A percentile compares a stretch with the other conserved stretches of the same genome.
phyloP scores from a whole-genome alignment of 225 moss, liverwort and hornwort genomes.

The Bryum argenteum region DNA sequence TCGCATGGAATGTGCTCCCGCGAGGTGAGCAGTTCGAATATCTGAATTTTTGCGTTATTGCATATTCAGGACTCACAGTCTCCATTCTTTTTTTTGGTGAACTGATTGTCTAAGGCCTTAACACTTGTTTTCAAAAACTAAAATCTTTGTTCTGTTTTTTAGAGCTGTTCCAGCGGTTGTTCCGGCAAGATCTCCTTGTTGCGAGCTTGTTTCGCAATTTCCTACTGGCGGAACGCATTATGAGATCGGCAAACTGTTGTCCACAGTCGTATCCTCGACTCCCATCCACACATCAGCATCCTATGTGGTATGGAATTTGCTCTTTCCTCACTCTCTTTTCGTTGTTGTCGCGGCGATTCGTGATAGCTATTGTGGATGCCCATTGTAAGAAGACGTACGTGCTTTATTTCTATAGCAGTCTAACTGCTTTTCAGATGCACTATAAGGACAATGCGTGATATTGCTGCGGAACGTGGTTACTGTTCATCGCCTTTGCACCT shows the following conservation, averaged over 20 bases:
- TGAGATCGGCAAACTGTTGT: conserved; percentile 93
- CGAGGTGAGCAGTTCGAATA: conserved; percentile 59
- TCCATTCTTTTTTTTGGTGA: not conserved
- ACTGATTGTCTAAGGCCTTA: conserved; percentile 1
- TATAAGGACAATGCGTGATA: too few species aligned
- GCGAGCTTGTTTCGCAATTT: conserved; percentile 96
- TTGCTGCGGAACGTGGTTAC: not conserved
- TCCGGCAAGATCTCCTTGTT: conserved; percentile 97
- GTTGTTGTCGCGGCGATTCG: not conserved
- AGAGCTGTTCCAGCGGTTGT: conserved; percentile 93
- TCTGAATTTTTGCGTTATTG: not conserved
- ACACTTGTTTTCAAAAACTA: conserved; percentile 11
- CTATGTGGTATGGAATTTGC: conserved; percentile 81
- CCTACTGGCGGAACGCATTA: conserved; percentile 89
- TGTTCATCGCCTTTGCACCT: not conserved
- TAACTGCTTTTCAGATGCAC: conserved; percentile 12
- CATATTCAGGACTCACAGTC: not conserved
- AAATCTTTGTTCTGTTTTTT: conserved; percentile 12
- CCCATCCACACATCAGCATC: conserved; percentile 98
- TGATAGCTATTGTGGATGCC: conserved; percentile 1
- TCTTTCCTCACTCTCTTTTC: conserved; percentile 11
- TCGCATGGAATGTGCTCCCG: conserved; percentile 98
- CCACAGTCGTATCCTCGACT: conserved; percentile 87
- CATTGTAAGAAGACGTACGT: not conserved
- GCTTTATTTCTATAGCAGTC: not conserved